These are phyloP conservation scores for Ormosia emarginata DNA, from an alignment of 306 rosid genomes.

Conservation along the genomic window DNA sequence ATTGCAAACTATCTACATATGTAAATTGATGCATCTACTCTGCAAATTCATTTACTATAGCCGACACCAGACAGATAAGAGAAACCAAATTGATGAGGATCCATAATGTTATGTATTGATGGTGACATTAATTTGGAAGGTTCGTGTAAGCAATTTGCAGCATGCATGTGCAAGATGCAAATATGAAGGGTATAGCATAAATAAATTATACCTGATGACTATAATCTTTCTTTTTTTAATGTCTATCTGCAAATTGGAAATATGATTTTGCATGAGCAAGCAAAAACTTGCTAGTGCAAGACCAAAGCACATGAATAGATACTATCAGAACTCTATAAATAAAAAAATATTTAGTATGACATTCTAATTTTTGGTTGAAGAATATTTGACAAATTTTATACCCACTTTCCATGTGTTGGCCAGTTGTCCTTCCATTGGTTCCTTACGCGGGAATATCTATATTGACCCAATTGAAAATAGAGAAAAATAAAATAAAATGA, in stretches of 20 bases:
- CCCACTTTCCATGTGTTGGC: conserved; percentile 45
- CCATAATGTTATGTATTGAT: neutral
- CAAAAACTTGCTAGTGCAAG: neutral
- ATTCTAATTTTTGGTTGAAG: neutral
- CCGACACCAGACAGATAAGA: neutral
- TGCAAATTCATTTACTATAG: neutral
- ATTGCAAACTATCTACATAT: neutral
- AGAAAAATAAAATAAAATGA: conserved; percentile 8
- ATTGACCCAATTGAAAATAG: conserved; percentile 11
- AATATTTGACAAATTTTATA: conserved; percentile 20
- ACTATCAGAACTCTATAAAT: neutral
- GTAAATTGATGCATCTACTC: neutral
- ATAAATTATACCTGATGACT: neutral
- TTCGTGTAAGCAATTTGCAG: neutral
- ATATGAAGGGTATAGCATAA: neutral
- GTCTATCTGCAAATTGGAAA: neutral
- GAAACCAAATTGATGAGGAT: neutral
- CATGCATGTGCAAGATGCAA: conserved; percentile 3
- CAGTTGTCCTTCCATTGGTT: conserved; percentile 39
- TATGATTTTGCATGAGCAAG: conserved; percentile 1
- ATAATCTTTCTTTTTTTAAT: neutral
- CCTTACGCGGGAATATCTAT: conserved; percentile 23
- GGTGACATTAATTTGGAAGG: neutral
- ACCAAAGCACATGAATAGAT: conserved; percentile 24
- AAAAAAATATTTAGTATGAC: neutral